Evolutionary conservation across 345 rosid genomes (phyloP).

Genomic region (Rhizophora apiculata): DNA sequence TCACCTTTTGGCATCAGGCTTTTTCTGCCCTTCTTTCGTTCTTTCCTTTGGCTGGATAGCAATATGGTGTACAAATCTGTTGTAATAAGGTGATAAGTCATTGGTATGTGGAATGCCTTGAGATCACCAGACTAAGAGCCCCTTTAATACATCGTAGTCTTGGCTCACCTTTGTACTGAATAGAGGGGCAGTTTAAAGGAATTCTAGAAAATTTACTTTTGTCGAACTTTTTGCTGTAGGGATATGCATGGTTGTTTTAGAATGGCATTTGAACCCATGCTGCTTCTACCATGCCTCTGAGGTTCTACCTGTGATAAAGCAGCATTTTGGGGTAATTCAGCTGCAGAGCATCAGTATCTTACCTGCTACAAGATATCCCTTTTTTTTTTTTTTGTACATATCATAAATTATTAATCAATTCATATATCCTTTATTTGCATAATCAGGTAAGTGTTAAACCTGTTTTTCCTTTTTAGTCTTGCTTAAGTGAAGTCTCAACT

Average conservation of each 20-base stretch:
- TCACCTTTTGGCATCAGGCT: too few species aligned
- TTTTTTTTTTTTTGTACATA: too few species aligned
- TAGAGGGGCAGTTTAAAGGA: too few species aligned
- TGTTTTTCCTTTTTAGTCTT: neutral
- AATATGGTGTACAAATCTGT: neutral
- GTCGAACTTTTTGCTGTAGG: too few species aligned
- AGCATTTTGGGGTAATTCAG: neutral
- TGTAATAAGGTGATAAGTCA: neutral
- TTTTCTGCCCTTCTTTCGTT: too few species aligned
- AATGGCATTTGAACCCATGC: neutral
- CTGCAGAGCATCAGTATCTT: neutral
- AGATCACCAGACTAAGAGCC: neutral
- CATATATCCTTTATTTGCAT: neutral
- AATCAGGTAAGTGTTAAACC: neutral
- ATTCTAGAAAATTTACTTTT: too few species aligned
- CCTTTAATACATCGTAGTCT: neutral
- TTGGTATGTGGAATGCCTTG: neutral
- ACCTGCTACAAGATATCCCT: too few species aligned
- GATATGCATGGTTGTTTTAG: too few species aligned
- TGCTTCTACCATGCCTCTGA: constrained; percentile 1
- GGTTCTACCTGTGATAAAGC: neutral
- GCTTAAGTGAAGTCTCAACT: neutral
- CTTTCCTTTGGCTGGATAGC: too few species aligned
- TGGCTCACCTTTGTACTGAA: neutral
- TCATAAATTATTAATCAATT: too few species aligned